Conservation (phyloP, 345 rosid genomes). For the Eucalyptus pauciflora region DNA sequence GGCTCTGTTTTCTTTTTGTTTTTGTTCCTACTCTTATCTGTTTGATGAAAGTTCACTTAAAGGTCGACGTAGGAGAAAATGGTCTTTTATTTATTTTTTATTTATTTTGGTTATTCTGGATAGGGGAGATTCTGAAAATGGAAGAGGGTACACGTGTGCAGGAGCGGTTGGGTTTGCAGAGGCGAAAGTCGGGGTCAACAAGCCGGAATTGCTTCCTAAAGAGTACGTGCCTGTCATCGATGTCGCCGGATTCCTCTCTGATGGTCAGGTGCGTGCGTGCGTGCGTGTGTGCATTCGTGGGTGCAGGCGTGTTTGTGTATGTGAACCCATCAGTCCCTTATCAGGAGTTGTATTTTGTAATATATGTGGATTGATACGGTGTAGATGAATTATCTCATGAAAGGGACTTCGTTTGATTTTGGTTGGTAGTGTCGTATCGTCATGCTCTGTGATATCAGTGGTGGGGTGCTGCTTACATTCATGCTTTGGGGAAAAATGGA, state of each 20-base stretch:
- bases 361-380: neutral
- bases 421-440: neutral
- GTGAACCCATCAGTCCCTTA: neutral
- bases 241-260: constrained; percentile 86
- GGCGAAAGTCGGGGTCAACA: constrained; percentile 82
- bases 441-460: neutral
- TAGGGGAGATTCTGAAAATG: neutral
- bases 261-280: constrained; percentile 72
- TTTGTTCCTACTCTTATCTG: neutral
- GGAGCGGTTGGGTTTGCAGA: constrained; percentile 39
- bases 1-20: neutral
- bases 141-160: neutral
- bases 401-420: neutral
- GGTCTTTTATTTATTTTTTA: neutral
- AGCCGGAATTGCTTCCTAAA: constrained; percentile 83
- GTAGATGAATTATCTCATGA: neutral
- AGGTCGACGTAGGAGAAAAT: neutral
- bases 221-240: constrained; percentile 80
- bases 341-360: neutral
- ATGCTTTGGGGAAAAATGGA: neutral
- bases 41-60: neutral
- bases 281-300: neutral
- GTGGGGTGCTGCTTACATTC: neutral
- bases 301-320: too few species aligned
- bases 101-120: neutral